phyloP scores from a whole-genome alignment of 345 rosid genomes.

The Raphanus sativus region DNA sequence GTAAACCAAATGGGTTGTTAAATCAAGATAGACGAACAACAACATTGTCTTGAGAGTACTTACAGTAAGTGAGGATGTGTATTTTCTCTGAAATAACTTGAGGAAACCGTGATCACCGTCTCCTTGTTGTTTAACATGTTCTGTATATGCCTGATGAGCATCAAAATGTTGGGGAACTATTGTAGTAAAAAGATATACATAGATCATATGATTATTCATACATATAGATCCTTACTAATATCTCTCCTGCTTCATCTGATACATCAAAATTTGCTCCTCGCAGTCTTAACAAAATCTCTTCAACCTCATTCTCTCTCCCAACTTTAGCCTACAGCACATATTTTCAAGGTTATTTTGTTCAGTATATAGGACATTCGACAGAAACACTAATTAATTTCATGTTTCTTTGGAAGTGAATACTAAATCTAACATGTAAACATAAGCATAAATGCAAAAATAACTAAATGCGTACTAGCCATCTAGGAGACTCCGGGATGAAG shows the following conservation, averaged over 20 bases:
- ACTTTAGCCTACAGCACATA: conserved; percentile 31
- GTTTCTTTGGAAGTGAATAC: background rate
- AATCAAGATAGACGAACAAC: background rate
- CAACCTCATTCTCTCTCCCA: conserved; percentile 27
- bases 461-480: conserved; percentile 33
- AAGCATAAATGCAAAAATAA: background rate
- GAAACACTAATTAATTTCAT: background rate
- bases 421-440: background rate
- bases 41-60: background rate
- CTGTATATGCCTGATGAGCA: conserved; percentile 26
- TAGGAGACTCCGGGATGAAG: conserved; percentile 39
- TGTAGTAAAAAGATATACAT: background rate
- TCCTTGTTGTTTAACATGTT: conserved; percentile 27
- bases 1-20: background rate
- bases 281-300: conserved; percentile 17
- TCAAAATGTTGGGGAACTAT: background rate
- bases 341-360: background rate
- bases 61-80: conserved; percentile 28
- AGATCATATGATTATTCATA: background rate
- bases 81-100: conserved; percentile 33
- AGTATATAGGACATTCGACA: background rate
- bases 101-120: background rate
- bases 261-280: conserved; percentile 30
- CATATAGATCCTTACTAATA: conserved; percentile 29
- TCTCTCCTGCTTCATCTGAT: conserved; percentile 37